A percentile compares a stretch with the other conserved stretches of the same genome.
phyloP scores from a whole-genome alignment of 208 protist genomes.

The Trypanosoma mega region DNA sequence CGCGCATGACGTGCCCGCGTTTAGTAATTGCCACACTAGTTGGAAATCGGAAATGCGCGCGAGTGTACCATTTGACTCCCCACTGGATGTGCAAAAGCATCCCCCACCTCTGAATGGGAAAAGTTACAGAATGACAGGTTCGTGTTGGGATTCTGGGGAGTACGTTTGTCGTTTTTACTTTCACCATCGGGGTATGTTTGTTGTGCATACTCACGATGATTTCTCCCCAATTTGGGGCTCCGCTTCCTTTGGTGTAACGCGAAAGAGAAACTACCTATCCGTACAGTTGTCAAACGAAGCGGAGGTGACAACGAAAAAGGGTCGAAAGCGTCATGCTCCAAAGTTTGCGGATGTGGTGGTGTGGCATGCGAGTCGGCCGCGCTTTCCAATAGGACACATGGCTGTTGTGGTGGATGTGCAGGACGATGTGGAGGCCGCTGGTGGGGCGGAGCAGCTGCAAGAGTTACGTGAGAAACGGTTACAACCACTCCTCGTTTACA shows the following conservation, averaged over 20 bases:
- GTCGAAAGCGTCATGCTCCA: constrained; percentile 44
- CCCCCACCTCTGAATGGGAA: neutral
- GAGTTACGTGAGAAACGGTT: constrained; percentile 34
- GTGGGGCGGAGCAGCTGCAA: constrained; percentile 29
- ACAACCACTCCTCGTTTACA: constrained; percentile 58
- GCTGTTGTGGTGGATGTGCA: constrained; percentile 63
- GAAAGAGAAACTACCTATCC: neutral
- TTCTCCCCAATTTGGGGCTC: too few relatives aligned
- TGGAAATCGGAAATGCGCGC: constrained; percentile 28
- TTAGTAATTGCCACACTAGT: constrained; percentile 61
- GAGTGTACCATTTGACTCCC: constrained; percentile 39
- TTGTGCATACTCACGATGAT: too few relatives aligned
- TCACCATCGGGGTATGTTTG: constrained; percentile 38
- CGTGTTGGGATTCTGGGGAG: constrained; percentile 7
- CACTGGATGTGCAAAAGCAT: constrained; percentile 27
- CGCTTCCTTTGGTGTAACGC: neutral
- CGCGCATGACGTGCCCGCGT: constrained; percentile 46
- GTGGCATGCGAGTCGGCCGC: constrained; percentile 17
- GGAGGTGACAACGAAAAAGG: constrained; percentile 30
- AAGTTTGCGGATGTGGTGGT: constrained; percentile 44
- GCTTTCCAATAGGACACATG: constrained; percentile 33
- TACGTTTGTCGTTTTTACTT: constrained; percentile 34
- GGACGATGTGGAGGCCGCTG: constrained; percentile 45
- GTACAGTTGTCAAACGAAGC: constrained; percentile 29
- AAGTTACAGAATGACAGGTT: neutral